Evolutionary conservation across 2,329 filamentous ascomycete species (phyloP).

Genomic region (Alternaria incomplexa): DNA sequence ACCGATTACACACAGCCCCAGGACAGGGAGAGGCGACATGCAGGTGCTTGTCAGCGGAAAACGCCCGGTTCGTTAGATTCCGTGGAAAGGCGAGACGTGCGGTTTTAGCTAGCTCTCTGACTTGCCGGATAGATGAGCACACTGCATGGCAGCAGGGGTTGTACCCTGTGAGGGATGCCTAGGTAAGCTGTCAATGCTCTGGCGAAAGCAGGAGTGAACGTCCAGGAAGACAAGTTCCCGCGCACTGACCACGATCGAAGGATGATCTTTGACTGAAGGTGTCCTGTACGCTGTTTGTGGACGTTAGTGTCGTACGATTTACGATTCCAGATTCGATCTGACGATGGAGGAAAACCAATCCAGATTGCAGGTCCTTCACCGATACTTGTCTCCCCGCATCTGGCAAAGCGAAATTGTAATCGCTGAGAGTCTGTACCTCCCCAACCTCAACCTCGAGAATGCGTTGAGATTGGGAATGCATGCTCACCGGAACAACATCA

Average conservation of each 20-base stretch:
- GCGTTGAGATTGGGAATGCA: neutral
- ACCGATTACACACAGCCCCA: neutral
- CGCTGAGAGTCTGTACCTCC: neutral
- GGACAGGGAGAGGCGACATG: neutral
- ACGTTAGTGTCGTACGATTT: slow-evolving; percentile 6
- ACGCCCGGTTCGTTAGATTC: neutral
- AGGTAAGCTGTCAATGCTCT: neutral
- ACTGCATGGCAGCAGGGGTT: neutral
- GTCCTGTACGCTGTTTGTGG: neutral
- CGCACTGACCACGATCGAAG: neutral
- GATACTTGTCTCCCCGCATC: neutral
- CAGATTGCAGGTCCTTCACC: neutral
- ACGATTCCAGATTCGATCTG: slow-evolving; percentile 1
- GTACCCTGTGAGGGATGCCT: neutral
- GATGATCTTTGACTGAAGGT: neutral
- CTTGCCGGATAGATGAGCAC: neutral
- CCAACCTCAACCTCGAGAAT: neutral
- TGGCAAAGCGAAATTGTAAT: neutral
- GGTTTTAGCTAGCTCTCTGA: neutral
- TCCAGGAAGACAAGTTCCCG: neutral
- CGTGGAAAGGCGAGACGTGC: neutral
- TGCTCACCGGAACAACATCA: neutral
- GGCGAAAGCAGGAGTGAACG: neutral
- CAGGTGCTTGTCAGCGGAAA: neutral
- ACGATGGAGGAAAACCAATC: neutral